Conservation (phyloP, 2,329 filamentous ascomycete genomes). For the Fusarium sulawesiense region DNA sequence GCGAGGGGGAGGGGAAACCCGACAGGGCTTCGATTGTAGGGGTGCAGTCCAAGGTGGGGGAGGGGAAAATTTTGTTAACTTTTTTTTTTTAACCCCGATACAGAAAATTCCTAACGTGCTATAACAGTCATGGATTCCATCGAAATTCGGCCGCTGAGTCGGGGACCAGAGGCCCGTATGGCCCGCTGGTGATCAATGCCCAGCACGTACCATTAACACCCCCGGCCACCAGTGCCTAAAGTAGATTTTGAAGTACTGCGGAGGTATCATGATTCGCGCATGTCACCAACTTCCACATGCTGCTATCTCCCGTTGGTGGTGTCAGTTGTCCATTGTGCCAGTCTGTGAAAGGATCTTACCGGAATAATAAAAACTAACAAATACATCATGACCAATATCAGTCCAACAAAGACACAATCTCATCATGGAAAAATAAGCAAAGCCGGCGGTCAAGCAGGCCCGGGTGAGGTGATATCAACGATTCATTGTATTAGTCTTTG, state of each 20-base stretch:
- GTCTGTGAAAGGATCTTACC: constrained; percentile 26
- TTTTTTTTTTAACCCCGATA: constrained; percentile 21
- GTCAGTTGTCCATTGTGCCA: constrained; percentile 17
- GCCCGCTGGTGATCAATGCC: constrained; percentile 43
- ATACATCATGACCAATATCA: neutral
- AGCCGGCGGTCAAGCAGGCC: constrained; percentile 16
- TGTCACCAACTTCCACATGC: constrained; percentile 23
- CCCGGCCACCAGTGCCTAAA: constrained; percentile 35
- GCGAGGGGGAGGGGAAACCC: constrained; percentile 39
- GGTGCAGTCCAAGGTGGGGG: constrained; percentile 30
- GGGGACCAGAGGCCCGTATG: constrained; percentile 32
- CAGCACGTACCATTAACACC: constrained; percentile 32
- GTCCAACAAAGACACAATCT: neutral
- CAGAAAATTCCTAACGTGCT: constrained; percentile 24
- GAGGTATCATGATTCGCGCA: constrained; percentile 17
- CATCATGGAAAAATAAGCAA: constrained; percentile 1
- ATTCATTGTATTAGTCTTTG: constrained; percentile 18
- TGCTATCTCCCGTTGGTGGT: constrained; percentile 24
- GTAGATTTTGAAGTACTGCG: constrained; percentile 20
- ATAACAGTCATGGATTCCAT: constrained; percentile 28
- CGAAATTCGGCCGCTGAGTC: constrained; percentile 28
- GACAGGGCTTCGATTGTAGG: constrained; percentile 32
- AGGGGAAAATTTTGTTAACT: constrained; percentile 37
- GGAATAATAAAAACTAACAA: neutral
- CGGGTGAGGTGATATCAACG: constrained; percentile 12